These are phyloP conservation scores for Gentiana straminea DNA, from an alignment of 257 asterid species.

Conservation along the genomic window DNA sequence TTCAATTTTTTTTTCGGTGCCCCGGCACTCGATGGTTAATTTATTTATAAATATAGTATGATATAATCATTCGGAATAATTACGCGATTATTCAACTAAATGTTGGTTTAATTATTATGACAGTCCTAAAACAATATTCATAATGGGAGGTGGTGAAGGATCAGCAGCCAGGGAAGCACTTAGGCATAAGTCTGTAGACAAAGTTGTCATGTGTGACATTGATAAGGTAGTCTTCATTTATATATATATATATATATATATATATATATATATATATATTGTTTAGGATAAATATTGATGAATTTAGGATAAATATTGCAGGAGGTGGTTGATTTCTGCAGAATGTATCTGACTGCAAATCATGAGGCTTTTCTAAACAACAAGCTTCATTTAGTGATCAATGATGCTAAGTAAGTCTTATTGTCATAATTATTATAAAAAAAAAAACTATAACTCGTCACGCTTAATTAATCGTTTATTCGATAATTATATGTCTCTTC, in stretches of 20 bases:
- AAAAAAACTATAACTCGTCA: not conserved
- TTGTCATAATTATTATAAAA: not conserved
- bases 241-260: not conserved
- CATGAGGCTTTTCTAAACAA: constrained; percentile 62
- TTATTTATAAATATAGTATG: not conserved
- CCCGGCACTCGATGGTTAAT: not conserved
- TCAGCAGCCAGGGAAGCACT: constrained; percentile 96
- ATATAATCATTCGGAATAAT: not conserved
- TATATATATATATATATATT: not conserved
- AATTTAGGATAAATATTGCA: constrained; percentile 13
- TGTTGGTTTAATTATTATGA: not conserved
- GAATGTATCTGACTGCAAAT: constrained; percentile 68
- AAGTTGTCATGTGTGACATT: constrained; percentile 94
- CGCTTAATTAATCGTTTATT: not conserved
- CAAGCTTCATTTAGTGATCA: constrained; percentile 79
- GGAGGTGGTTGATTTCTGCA: constrained; percentile 94
- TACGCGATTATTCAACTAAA: not conserved
- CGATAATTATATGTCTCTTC: too few species aligned
- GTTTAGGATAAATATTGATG: not conserved
- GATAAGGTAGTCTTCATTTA: constrained; percentile 47
- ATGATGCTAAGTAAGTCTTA: constrained; percentile 69
- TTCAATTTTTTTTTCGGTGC: not conserved
- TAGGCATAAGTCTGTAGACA: constrained; percentile 62
- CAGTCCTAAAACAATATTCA: constrained; percentile 72
- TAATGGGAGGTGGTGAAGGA: constrained; percentile 99